Base-by-base conservation (phyloP, 2,329 filamentous ascomycete species). In the Fusarium sp. region DNA sequence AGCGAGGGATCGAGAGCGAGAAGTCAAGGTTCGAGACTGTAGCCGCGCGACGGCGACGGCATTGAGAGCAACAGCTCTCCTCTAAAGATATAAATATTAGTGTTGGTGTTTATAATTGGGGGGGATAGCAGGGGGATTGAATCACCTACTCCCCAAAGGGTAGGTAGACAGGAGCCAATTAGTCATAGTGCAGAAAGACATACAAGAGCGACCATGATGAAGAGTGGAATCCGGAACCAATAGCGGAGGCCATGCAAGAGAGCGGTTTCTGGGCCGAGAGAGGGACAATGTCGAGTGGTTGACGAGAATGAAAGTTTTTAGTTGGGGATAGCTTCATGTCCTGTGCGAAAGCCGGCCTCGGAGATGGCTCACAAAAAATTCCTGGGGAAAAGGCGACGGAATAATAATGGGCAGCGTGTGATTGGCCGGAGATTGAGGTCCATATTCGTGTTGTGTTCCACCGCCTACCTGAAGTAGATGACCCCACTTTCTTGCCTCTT, bases 31-130 rank as follows among this genome's bases (percentile, higher is more conserved):
- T 19, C 46, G 59, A 8, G 49, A 27, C 3, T 61, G 63, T 1
- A 63, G 44, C 8, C 45, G 46, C 13, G 56, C 45, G 2, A 41
- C 27, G 9, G 59, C 47, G 33, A 55, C 39, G 4, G 59, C 33
- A 4, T 61, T 64, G 31, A 64, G 56, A 58, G 56, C 47, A 4
- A 66, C 35, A 27, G 63, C 63, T 61, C 63, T 66, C 23, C 54
- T 62, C 58, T 59, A 25, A 9, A 9, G 6, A n/a, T 1, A 32
- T 8, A 11, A 4, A 5, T 9, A 19, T 58, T 10, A 58, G 53
- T 6, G 0, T 4, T 11, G 3, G 9, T 13, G 42, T 2, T 33
- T 21, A n/a, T n/a, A n/a, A n/a, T n/a, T n/a, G n/a, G n/a, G n/a
- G 10, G 9, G 29, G 13, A n/a, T 21, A 23, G 35, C 46, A 19